Evolutionary conservation across 768 basidiomycete genomes (phyloP), one percentile per base, ranked within the genome.

Genomic region (Tylopilus balloui): DNA sequence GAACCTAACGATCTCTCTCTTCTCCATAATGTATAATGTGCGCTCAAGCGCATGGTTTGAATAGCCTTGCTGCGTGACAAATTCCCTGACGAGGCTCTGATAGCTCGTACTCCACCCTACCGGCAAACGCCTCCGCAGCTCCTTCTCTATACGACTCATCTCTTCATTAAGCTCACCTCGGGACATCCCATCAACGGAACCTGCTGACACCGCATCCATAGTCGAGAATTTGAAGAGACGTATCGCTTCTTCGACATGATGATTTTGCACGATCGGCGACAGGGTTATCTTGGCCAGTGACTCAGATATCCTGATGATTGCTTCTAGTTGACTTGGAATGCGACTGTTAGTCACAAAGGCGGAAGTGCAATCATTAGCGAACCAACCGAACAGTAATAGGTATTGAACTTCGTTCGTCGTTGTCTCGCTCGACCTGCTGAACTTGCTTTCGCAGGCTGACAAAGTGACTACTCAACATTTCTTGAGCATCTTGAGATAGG

Each of bases 41-140:
- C 92, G 75, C 67, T 99, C 96, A 19, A 98, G 77, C 19, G 94
- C 89, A 68, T 93, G 92, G 53, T 78, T 83, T 31, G 88, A 87
- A 64, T 86, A 96, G 4, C 92, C 90, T 65, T 97, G 92, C 58
- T 91, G 86, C 10, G 81, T 85, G 7, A 96, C 93, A 63, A 98
- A 98, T 70, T 98, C 95, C 53, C 86, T 80, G 29, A 93, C 80
- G 39, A 99, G 75, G 58, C 86, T 89, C 67, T 94, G 89, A 63
- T 98, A 98, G 60, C 92, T 94, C 51, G 94, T 97, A 54, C 86
- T 92, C 92, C 94, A 97, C 3, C 95, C 94, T 40, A 96, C 85
- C 2, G 92, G 93, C 54, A 96, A 71, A 41, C 92, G 74, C 55
- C 90, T 73, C 45, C 84, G 73, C 34, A 95, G 72, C 65, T 95